phyloP scores from a whole-genome alignment of 2,329 filamentous ascomycete genomes.

The Cladosporium sp. region DNA sequence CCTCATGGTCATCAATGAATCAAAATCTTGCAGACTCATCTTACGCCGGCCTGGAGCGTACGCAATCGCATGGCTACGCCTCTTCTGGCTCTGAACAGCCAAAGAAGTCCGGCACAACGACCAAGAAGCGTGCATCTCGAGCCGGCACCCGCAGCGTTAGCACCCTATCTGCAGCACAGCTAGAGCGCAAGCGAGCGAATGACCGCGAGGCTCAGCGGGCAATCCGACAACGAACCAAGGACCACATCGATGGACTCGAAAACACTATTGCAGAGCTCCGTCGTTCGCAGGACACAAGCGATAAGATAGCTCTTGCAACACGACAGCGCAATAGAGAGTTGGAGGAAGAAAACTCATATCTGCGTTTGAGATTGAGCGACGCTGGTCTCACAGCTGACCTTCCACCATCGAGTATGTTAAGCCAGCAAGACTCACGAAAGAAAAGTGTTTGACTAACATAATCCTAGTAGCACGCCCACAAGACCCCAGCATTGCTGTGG shows the following conservation, averaged over 20 bases:
- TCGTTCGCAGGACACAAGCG: slow-evolving; percentile 42
- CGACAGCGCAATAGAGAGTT: slow-evolving; percentile 51
- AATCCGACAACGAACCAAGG: slow-evolving; percentile 56
- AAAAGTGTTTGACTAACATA: slow-evolving; percentile 6
- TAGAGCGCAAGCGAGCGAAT: slow-evolving; percentile 58
- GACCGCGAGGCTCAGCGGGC: slow-evolving; percentile 58
- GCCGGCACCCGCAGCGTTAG: slow-evolving; percentile 56
- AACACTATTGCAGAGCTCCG: slow-evolving; percentile 51
- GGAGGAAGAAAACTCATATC: slow-evolving; percentile 51
- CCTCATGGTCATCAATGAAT: slow-evolving; percentile 31
- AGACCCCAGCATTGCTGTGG: slow-evolving; percentile 19
- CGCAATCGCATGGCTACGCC: slow-evolving; percentile 25
- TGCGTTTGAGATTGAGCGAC: slow-evolving; percentile 48
- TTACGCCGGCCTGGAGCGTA: slow-evolving; percentile 20
- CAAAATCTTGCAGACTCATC: slow-evolving; percentile 20
- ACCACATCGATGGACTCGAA: slow-evolving; percentile 56
- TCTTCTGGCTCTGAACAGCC: slow-evolving; percentile 26
- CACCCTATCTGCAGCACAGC: slow-evolving; percentile 53
- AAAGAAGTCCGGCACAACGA: slow-evolving; percentile 5
- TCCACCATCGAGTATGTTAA: slow-evolving; percentile 16
- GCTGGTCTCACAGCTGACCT: slow-evolving; percentile 32
- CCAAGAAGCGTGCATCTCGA: slow-evolving; percentile 49
- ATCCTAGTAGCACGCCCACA: slow-evolving; percentile 19
- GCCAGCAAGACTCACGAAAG: background rate
- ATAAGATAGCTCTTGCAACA: slow-evolving; percentile 46